These are phyloP conservation scores for Akanthomyces lecanii DNA, from an alignment of 2,329 filamentous ascomycete species.

Conservation along the genomic window DNA sequence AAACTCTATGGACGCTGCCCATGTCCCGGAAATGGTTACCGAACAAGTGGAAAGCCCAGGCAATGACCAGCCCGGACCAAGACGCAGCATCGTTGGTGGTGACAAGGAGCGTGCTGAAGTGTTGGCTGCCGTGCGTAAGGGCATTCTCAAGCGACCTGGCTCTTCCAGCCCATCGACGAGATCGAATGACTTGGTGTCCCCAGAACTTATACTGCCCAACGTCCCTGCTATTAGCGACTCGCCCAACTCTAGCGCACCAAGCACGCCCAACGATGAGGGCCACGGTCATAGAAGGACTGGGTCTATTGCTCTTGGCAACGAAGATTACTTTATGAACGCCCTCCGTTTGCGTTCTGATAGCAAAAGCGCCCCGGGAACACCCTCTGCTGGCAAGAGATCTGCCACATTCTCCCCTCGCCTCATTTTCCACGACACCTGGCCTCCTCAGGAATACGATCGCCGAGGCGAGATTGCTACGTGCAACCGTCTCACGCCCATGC, in stretches of 20 bases:
- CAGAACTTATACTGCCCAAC: conserved; percentile 54
- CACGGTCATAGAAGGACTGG: conserved; percentile 62
- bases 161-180: conserved; percentile 64
- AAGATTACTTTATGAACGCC: conserved; percentile 85
- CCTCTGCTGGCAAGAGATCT: conserved; percentile 62
- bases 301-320: conserved; percentile 69
- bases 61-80: conserved; percentile 58
- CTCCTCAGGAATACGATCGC: conserved; percentile 90
- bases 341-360: conserved; percentile 70
- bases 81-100: conserved; percentile 87
- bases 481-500: conserved; percentile 92
- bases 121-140: conserved; percentile 87
- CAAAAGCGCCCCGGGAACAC: conserved; percentile 77
- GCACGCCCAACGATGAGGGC: conserved; percentile 77
- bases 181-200: conserved; percentile 50
- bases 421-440: conserved; percentile 95
- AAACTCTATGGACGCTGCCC: conserved; percentile 69
- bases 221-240: conserved; percentile 68
- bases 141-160: conserved; percentile 79
- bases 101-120: conserved; percentile 89
- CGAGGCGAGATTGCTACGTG: conserved; percentile 95
- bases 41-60: conserved; percentile 54
- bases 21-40: conserved; percentile 39
- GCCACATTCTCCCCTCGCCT: conserved; percentile 86
- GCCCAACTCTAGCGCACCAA: conserved; percentile 79